Evolutionary conservation across 2,329 filamentous ascomycete genomes (phyloP).

Genomic region (Arthrobotrys sphaeroides): DNA sequence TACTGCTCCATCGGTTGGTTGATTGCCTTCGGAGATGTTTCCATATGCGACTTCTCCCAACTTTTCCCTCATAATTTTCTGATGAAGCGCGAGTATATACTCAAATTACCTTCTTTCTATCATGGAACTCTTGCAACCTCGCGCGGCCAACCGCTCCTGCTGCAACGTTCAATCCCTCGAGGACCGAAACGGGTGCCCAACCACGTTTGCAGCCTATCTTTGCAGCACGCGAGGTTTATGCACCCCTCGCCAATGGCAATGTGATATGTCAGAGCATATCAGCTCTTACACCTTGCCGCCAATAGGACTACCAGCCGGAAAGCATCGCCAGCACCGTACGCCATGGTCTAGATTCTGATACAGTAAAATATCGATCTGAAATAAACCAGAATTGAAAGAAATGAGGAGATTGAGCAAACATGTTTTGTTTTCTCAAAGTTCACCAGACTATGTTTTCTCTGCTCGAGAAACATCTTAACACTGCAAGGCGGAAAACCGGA

Average conservation of each 20-base stretch:
- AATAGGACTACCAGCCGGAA: constrained; percentile 40
- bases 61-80: background rate
- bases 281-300: background rate
- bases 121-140: background rate
- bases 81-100: no score
- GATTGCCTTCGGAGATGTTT: background rate
- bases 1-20: background rate
- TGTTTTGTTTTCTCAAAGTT: no score
- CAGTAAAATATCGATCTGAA: background rate
- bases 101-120: no score
- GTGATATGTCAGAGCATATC: constrained; percentile 1
- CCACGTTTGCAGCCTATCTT: background rate
- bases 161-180: no score
- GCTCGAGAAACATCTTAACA: background rate
- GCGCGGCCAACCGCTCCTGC: background rate
- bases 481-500: background rate
- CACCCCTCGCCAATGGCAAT: constrained; percentile 37
- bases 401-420: background rate
- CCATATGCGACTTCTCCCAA: background rate
- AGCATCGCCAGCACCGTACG: background rate
- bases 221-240: background rate
- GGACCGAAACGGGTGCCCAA: no score
- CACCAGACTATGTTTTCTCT: no score
- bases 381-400: background rate
- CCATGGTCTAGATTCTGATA: constrained; percentile 17